Base-by-base conservation (phyloP, 768 basidiomycete species). In the Lactifluus piperatus region DNA sequence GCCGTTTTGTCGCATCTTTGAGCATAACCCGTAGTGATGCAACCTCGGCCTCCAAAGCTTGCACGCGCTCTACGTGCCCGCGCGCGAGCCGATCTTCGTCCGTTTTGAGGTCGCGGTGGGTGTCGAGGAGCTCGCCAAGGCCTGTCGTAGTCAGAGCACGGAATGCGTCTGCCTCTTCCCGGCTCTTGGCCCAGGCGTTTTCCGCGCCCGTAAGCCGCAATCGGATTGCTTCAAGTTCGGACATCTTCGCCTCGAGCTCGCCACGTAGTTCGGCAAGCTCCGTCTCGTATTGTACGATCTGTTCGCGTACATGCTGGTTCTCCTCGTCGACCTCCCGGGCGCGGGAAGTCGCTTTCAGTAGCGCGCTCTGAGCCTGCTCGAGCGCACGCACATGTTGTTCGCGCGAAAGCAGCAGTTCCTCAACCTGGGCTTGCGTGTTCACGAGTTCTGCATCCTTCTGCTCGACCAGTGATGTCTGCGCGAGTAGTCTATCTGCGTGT, bases 81-180 rank as follows among this genome's bases (percentile, higher is more conserved):
- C 88, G 82, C 32, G 79, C 70, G 22, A 83, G 62, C 27, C 90
- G 81, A 64, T 91, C 89, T 68, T 97, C 91, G 67, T 93, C 92
- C 13, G 86, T 81, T 70, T 81, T 83, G 52, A 94, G 77, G 66
- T 91, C 89, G 36, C 86, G 82, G 75, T 95, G 94, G 2, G 88
- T 85, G 68, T 94, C 91, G 47, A 97, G 76, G 20, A 97, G 77
- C 68, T 94, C 83, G 24, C 92, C 93, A 3, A 97, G 79, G 66
- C 86, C 81, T 48, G 86, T 84, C 2, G 91, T 95, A 2, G 94
- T 94, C 52, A 93, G 75, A 22, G 88, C 86, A 54, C 93, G 79
- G 71, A 94, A 84, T 2, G 88, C 83, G 70, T 97, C 94, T 3
- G 93, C 91, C 75, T 97, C 93, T 73, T 94, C 88, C 14, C 93